A percentile compares a stretch with the other conserved stretches of the same genome.
phyloP scores from a whole-genome alignment of 2,329 filamentous ascomycete species.

The Ophioceras dolichostomum region DNA sequence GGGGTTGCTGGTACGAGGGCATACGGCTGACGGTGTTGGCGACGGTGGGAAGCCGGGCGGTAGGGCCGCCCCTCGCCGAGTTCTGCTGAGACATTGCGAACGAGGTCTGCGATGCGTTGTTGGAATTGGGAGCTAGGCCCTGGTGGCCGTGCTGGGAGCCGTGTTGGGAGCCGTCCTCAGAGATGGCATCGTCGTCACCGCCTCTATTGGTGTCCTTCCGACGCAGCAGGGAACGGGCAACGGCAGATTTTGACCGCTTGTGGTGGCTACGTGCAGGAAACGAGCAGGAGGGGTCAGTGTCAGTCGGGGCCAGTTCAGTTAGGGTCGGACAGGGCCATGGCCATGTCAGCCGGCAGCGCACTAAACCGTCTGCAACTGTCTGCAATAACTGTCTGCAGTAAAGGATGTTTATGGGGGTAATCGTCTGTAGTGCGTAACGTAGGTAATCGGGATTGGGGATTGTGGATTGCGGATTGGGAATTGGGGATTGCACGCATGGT shows the following conservation, averaged over 20 bases:
- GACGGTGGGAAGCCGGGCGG: conserved; percentile 32
- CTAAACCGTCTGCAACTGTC: background rate
- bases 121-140: conserved; percentile 19
- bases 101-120: conserved; percentile 16
- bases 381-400: background rate
- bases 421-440: background rate
- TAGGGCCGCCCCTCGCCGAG: conserved; percentile 28
- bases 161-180: conserved; percentile 38
- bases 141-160: conserved; percentile 14
- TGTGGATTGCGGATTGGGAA: too few relatives aligned
- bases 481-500: too few relatives aligned
- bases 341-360: too few relatives aligned
- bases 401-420: background rate
- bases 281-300: too few relatives aligned
- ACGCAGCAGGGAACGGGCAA: conserved; percentile 40
- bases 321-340: too few relatives aligned
- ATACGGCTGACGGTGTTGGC: conserved; percentile 27
- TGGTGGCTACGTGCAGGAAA: too few relatives aligned
- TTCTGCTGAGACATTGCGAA: conserved; percentile 23
- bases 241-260: conserved; percentile 41
- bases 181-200: conserved; percentile 34
- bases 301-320: too few relatives aligned
- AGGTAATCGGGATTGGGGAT: background rate
- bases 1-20: conserved; percentile 21
- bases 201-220: conserved; percentile 30